Evolutionary conservation across 306 rosid genomes (phyloP).

Genomic region (Luffa aegyptiaca): DNA sequence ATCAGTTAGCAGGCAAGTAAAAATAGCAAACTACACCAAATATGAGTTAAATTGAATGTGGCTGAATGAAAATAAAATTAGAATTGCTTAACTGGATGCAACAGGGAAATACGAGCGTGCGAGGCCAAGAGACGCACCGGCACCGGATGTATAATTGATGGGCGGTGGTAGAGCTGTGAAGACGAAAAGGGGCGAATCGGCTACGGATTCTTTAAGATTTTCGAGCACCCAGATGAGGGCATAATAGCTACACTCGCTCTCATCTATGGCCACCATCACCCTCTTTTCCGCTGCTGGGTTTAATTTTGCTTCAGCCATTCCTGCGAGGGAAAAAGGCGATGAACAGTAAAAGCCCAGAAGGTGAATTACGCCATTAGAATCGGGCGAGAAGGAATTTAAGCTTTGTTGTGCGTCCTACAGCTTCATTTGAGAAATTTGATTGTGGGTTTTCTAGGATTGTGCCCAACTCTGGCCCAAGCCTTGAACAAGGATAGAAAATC

Average conservation of each 20-base stretch:
- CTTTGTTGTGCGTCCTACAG: background rate
- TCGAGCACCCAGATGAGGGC: conserved; percentile 41
- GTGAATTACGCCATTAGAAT: background rate
- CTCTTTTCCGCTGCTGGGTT: conserved; percentile 16
- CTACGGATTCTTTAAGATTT: conserved; percentile 31
- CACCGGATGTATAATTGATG: conserved; percentile 7
- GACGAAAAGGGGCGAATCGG: conserved; percentile 17
- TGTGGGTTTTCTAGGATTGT: background rate
- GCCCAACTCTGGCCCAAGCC: background rate
- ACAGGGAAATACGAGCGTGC: conserved; percentile 26
- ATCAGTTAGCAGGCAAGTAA: background rate
- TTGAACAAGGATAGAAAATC: background rate
- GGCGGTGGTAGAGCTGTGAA: conserved; percentile 36
- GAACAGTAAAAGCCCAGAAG: background rate
- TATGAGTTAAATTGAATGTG: background rate
- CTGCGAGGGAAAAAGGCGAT: background rate
- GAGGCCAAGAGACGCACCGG: conserved; percentile 29
- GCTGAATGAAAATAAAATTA: background rate
- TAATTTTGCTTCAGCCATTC: background rate
- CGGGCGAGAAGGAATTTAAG: background rate
- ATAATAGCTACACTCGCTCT: conserved; percentile 32
- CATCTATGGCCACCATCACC: conserved; percentile 48
- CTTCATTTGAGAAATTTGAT: background rate
- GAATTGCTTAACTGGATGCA: conserved; percentile 27
- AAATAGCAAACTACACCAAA: background rate